Base-by-base conservation (phyloP, 73 alveolate species). In the Paramecium sexaurelia region DNA sequence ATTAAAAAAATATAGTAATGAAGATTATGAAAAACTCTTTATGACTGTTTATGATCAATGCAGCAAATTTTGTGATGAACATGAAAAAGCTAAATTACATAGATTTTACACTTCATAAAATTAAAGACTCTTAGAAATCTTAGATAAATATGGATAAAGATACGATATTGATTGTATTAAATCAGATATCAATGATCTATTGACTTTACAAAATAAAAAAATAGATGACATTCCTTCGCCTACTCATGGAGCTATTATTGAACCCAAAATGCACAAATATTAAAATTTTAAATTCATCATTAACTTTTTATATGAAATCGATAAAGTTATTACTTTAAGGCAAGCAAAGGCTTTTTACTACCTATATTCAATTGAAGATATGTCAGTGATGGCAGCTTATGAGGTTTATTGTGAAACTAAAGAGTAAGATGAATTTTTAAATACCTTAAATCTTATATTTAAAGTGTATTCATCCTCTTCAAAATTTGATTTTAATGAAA, bases 361-460 rank as follows among this genome's bases (percentile, higher is more conserved):
- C 41, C 24, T 78, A 78, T 78, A 78, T 45, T 22, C 90, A 37
- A 78, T 43, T 41, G 90, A 78, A 24, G 90, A 78, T 37, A 40
- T 78, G 71, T 78, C 90, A 7, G 73, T 78, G 7, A 22, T 78
- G 75, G 68, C 90, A 78, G 90, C 90, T 24, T 78, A 78, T 78
- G 90, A 78, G 22, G 90, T 78, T 4, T 78, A 78, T 78, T 78
- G 90, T 43, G 90, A 78, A 78, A 78, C 68, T 0, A 78, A 78
- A 24, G 90, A 78, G 13, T 78, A 78, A 33, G 90, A 78, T 15
- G 90, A 78, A 19, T 78, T 78, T 78, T 29, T 78, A 29, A 22
- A 78, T 29, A 78, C 75, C 22, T 11, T 78, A 26, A 32, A 78
- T 11, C 36, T 41, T 2, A 78, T 78, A 19, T 78, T 29, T 43